Base-by-base conservation (phyloP, 1,284 basidiomycete species). In the Naganishia sp. region DNA sequence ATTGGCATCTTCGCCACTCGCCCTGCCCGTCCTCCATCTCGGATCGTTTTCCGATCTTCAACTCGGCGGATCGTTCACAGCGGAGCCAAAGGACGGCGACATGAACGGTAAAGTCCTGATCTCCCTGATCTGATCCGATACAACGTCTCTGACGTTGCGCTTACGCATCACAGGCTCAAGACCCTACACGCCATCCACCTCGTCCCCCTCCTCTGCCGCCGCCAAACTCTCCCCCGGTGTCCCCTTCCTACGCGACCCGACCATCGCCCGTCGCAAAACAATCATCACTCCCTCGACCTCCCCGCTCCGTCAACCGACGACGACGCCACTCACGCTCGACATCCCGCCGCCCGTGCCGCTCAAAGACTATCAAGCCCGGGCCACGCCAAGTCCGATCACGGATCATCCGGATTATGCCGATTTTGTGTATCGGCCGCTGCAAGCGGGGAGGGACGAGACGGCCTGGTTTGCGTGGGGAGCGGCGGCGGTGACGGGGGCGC, bases 1-100 rank as follows among this genome's bases (percentile, higher is more conserved):
- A 7, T n/a, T 21, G 6, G 48, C 48, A 25, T 5, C 48, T 5
- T 57, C 57, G 1, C 57, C 57, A 3, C 46, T 60, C 31, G 46
- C 57, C 23, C 10, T 60, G 33, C 57, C 57, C 5, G 57, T 48
- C 4, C 45, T 60, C 2, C 57, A 60, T 23, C 57, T 60, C 18
- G 57, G 57, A 2, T 60, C 57, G 9, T 60, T 60, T 21, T 50
- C 46, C 28, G 57, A 60, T 18, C 21, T 60, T 15, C 23, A 48
- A 15, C 57, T 60, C 7, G 57, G 28, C 18, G 57, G 43, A 21
- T 46, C 36, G 11, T 60, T 60, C n/a, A 23, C 31, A 15, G 23
- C 21, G n/a, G 44, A 44, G 7, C 15, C 28, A 23, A n/a, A 48
- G 16, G 56, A 42, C 45, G 42, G 16, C 39, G 54, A 44, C 23